Evolutionary conservation across 2,329 filamentous ascomycete species (phyloP), one percentile per base, ranked within the genome.

Genomic region (Xylaria sp.): DNA sequence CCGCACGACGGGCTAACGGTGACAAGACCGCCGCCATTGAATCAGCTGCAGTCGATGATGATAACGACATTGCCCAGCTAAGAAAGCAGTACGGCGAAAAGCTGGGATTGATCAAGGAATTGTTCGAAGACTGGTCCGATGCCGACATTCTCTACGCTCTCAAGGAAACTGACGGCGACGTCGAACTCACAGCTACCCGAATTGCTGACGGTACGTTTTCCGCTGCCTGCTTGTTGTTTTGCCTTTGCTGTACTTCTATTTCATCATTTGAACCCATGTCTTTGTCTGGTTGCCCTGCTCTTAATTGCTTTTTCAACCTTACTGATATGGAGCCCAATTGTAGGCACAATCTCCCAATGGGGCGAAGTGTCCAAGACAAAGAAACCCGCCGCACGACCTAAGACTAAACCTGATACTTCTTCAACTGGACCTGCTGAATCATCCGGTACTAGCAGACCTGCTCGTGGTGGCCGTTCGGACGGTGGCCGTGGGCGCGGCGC

Each of bases 81-180:
- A 97, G 97, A 88, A 94, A 93, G 85, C 90, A 93, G 80, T 96
- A 97, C 79, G 88, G 91, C 77, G 84, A 85, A 77, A 93, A 95
- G 83, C 88, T 97, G 75, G 85, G 86, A 70, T 89, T 91, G 76
- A 90, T 99, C 80, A 94, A 93, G 83, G 94, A 97, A 81, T 90
- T 98, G 84, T 97, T 97, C 84, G 90, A 93, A 68, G 91, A 94
- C 81, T 98, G 95, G 96, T 95, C 94, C 75, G 93, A 97, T 78
- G 93, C 94, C 80, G 95, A 98, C 80, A 89, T 98, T 72, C 89
- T 98, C 72, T 96, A 96, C 80, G 94, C 94, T 70, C 86, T 99
- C 68, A 90, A 97, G 81, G 96, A 99, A 84, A 91, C 91, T 65
- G 88, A 93, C 76, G 93, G 92, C 76, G 92, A 96, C 81, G 85